Conservation (phyloP, 768 basidiomycete species). For the Suillus subluteus region DNA sequence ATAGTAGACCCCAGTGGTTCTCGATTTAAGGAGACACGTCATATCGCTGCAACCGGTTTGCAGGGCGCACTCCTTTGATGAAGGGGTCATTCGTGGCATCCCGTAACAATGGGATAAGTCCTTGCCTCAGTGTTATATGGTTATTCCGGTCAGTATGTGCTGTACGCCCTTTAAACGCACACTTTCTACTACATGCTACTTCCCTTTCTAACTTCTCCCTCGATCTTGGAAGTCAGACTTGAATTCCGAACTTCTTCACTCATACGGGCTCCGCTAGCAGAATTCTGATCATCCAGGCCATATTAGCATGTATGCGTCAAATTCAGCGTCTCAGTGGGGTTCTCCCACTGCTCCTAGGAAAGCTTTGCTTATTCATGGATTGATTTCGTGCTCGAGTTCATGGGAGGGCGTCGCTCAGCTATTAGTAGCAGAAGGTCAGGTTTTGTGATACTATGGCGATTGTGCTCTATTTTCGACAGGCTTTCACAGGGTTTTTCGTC, state of each 20-base stretch:
- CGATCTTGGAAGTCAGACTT: neutral
- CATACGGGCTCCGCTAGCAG: too few species aligned
- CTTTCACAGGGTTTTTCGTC: constrained; percentile 20
- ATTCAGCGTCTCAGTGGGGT: constrained; percentile 21
- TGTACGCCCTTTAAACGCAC: neutral
- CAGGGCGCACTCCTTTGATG: neutral
- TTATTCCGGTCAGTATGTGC: neutral
- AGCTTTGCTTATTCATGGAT: constrained; percentile 21
- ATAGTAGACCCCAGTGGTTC: too few species aligned
- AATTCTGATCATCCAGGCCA: neutral
- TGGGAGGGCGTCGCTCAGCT: constrained; percentile 21
- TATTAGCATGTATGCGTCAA: neutral
- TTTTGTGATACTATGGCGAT: neutral
- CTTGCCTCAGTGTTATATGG: neutral
- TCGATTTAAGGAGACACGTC: neutral
- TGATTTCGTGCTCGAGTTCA: constrained; percentile 21
- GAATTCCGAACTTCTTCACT: neutral
- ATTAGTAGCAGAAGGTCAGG: constrained; percentile 21
- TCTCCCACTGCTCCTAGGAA: constrained; percentile 19
- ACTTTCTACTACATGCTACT: neutral
- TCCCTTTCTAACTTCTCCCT: neutral
- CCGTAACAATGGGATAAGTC: neutral
- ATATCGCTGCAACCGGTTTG: neutral
- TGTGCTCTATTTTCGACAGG: neutral
- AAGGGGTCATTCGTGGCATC: neutral